Percentiles rank a stretch among this genome's conserved stretches.
Conservation (phyloP, 2,329 filamentous ascomycete species). For the Colletotrichum sp. region DNA sequence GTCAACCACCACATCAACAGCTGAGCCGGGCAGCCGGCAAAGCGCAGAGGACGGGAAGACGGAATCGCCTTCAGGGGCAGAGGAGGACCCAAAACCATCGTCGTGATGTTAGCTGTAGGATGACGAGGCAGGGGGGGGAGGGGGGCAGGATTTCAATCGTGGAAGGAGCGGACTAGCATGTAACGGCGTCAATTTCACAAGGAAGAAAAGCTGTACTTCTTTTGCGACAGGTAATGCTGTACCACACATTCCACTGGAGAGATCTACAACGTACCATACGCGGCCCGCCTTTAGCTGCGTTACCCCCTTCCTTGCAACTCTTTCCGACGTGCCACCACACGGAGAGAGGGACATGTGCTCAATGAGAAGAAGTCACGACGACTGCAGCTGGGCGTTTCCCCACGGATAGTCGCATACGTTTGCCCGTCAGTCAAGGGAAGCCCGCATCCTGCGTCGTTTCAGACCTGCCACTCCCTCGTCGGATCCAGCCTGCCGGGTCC, state of each 20-base stretch:
- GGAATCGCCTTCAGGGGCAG: slow-evolving; percentile 13
- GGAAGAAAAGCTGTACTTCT: background rate
- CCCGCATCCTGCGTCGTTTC: background rate
- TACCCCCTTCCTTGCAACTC: background rate
- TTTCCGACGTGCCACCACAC: background rate
- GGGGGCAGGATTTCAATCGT: background rate
- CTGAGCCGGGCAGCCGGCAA: slow-evolving; percentile 7
- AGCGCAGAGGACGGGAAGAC: slow-evolving; percentile 12
- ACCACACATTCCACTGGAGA: background rate
- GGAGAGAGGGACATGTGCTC: background rate
- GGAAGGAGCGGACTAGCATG: background rate
- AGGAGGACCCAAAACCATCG: slow-evolving; percentile 17
- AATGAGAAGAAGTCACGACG: background rate
- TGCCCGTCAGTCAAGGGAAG: background rate
- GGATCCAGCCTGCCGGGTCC: background rate
- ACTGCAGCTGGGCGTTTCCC: background rate
- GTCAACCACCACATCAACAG: slow-evolving; percentile 1
- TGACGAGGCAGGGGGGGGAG: background rate
- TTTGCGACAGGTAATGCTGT: background rate
- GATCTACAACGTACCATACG: background rate
- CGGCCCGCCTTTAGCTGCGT: background rate
- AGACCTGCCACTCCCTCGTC: background rate
- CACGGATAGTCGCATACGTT: background rate
- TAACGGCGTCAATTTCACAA: background rate
- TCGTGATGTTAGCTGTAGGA: background rate